Conservation (phyloP, 2,329 filamentous ascomycete genomes). For the Aureobasidium sp. region DNA sequence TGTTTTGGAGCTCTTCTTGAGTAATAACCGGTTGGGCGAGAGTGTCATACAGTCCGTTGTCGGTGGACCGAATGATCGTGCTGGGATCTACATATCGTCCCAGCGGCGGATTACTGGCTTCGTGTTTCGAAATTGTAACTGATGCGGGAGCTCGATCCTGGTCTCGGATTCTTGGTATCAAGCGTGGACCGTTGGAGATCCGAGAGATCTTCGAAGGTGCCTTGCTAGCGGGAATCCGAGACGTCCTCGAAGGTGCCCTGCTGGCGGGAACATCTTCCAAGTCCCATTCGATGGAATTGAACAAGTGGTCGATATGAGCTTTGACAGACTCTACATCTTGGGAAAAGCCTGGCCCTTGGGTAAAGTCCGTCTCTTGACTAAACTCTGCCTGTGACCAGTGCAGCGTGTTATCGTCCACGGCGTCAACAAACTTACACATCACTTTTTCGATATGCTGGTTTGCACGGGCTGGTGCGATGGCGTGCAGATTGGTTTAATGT, state of each 20-base stretch:
- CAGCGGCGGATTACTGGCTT: neutral
- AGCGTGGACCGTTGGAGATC: constrained; percentile 14
- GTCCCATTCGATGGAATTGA: neutral
- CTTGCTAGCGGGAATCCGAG: neutral
- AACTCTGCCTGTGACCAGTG: neutral
- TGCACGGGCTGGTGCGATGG: neutral
- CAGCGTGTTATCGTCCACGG: neutral
- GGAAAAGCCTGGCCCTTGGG: neutral
- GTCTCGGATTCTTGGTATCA: constrained; percentile 25
- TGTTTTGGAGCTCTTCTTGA: neutral
- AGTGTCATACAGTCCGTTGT: neutral
- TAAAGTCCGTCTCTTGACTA: no score
- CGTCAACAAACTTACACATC: neutral
- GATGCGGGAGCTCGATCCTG: constrained; percentile 16
- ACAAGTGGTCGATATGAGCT: neutral
- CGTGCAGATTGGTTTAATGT: neutral
- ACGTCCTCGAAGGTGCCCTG: neutral
- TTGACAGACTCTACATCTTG: neutral
- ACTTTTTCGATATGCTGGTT: neutral
- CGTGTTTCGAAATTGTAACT: neutral
- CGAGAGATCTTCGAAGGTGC: neutral
- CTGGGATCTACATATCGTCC: neutral
- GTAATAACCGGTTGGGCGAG: neutral
- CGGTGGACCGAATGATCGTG: neutral
- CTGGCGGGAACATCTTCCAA: neutral